A percentile compares a stretch with the other conserved stretches of the same genome.
Evolutionary conservation across 2,329 filamentous ascomycete genomes (phyloP).

Genomic region (Daldinia sp.): DNA sequence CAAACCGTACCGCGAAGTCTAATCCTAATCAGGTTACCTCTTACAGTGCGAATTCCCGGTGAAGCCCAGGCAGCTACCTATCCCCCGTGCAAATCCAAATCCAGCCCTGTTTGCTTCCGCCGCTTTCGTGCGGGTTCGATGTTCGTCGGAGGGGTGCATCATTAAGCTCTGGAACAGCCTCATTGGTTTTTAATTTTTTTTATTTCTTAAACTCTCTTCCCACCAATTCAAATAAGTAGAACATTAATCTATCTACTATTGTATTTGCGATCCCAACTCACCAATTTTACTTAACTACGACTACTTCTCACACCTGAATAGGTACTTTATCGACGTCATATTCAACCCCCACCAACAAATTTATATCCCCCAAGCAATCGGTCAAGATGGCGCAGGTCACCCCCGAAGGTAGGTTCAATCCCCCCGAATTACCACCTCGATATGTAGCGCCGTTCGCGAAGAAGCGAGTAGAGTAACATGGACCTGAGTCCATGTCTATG

Average conservation of each 20-base stretch:
- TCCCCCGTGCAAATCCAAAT: conserved; percentile 25
- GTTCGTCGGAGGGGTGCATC: conserved; percentile 32
- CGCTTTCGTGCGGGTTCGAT: conserved; percentile 38
- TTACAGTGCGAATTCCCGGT: conserved; percentile 26
- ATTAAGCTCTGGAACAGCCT: conserved; percentile 36
- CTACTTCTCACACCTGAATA: background rate
- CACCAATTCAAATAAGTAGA: conserved; percentile 19
- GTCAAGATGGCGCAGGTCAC: conserved; percentile 47
- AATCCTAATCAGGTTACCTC: conserved; percentile 17
- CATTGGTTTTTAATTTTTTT: conserved; percentile 28
- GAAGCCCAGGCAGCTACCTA: conserved; percentile 25
- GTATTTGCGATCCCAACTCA: background rate
- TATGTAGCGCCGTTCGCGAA: background rate
- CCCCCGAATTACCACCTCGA: background rate
- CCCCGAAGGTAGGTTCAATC: conserved; percentile 50
- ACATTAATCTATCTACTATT: background rate
- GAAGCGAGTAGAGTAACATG: background rate
- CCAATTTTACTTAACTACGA: background rate
- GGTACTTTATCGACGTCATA: conserved; percentile 14
- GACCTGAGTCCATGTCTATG: background rate
- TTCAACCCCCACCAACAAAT: conserved; percentile 1
- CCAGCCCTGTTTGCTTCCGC: conserved; percentile 35
- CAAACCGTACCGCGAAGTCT: background rate
- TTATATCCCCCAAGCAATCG: background rate
- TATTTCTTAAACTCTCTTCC: conserved; percentile 23